Percentiles rank a stretch among this genome's conserved stretches.
These are phyloP conservation scores for Tylopilus vinaceipallidus DNA, from an alignment of 768 basidiomycete species.

Conservation along the genomic window DNA sequence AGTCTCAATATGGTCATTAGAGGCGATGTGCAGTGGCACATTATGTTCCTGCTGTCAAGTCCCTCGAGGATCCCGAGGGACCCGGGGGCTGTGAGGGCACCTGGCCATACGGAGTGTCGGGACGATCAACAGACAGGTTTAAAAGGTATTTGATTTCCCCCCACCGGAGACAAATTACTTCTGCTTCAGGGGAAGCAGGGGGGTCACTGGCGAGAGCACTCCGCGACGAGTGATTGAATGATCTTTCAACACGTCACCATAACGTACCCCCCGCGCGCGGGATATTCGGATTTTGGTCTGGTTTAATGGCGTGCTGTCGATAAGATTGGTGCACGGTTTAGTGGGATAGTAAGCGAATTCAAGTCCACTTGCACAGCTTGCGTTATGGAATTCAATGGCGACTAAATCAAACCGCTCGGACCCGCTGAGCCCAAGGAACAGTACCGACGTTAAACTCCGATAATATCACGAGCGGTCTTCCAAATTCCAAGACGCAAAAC, in stretches of 20 bases:
- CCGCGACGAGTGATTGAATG: conserved; percentile 7
- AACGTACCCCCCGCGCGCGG: neutral
- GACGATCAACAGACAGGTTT: conserved; percentile 2
- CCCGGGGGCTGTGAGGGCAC: conserved; percentile 5
- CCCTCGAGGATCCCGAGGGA: conserved; percentile 4
- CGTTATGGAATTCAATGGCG: no score
- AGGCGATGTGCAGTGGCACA: neutral
- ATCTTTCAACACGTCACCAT: conserved; percentile 1
- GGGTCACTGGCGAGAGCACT: conserved; percentile 7
- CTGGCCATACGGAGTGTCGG: neutral
- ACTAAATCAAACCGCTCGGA: no score
- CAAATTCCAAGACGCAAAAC: no score
- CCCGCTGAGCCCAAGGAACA: no score
- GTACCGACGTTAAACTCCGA: no score
- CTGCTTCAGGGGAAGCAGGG: neutral
- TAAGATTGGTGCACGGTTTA: no score
- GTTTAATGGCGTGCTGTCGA: no score
- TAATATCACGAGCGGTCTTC: no score
- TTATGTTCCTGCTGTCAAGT: conserved; percentile 10
- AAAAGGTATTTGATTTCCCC: neutral
- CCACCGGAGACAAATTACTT: neutral
- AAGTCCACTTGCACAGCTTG: no score
- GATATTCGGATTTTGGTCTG: neutral
- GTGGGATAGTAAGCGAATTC: no score
- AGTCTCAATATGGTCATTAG: conserved; percentile 9